Percentiles rank a stretch among this genome's conserved stretches.
phyloP scores from a whole-genome alignment of 2,329 filamentous ascomycete species.

The Intubia oerlemansii region DNA sequence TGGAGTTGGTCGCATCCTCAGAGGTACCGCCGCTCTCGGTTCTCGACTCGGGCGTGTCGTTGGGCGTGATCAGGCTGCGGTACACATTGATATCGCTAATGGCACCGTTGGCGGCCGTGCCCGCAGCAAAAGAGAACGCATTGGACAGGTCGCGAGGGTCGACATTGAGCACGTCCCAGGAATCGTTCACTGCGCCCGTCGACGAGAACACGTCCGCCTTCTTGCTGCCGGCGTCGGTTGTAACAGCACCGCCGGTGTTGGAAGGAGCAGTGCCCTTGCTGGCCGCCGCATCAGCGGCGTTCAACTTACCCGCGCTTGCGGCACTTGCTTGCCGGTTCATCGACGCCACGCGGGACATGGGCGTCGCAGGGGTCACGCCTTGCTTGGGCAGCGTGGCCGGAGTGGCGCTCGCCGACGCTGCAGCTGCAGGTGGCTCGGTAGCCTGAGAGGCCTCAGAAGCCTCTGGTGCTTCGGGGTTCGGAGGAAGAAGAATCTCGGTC shows the following conservation, averaged over 20 bases:
- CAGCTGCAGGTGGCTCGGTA: slow-evolving; percentile 16
- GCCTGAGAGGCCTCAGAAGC: too few relatives aligned
- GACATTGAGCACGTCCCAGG: slow-evolving; percentile 21
- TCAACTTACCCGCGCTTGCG: slow-evolving; percentile 13
- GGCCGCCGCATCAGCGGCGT: slow-evolving; percentile 11
- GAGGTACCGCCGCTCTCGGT: slow-evolving; percentile 40
- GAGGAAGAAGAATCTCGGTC: slow-evolving; percentile 26
- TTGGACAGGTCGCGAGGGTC: slow-evolving; percentile 29
- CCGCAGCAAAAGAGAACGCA: slow-evolving; percentile 21
- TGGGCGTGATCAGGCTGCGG: slow-evolving; percentile 29
- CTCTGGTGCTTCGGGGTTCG: too few relatives aligned
- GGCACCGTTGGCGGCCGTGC: slow-evolving; percentile 20
- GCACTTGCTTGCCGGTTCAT: slow-evolving; percentile 30
- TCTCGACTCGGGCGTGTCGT: slow-evolving; percentile 42
- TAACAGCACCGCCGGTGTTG: neutral
- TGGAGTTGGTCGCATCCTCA: too few relatives aligned
- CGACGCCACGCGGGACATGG: slow-evolving; percentile 27
- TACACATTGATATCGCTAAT: slow-evolving; percentile 32
- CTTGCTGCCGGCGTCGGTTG: slow-evolving; percentile 6
- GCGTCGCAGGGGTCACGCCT: slow-evolving; percentile 21
- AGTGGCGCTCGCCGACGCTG: slow-evolving; percentile 7
- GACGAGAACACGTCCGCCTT: slow-evolving; percentile 7
- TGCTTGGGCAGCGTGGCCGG: slow-evolving; percentile 23
- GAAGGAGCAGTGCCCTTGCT: slow-evolving; percentile 9
- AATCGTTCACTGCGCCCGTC: slow-evolving; percentile 7